Evolutionary conservation across 345 rosid species (phyloP), one percentile per base, ranked within the genome.

Genomic region (Populus nigra): DNA sequence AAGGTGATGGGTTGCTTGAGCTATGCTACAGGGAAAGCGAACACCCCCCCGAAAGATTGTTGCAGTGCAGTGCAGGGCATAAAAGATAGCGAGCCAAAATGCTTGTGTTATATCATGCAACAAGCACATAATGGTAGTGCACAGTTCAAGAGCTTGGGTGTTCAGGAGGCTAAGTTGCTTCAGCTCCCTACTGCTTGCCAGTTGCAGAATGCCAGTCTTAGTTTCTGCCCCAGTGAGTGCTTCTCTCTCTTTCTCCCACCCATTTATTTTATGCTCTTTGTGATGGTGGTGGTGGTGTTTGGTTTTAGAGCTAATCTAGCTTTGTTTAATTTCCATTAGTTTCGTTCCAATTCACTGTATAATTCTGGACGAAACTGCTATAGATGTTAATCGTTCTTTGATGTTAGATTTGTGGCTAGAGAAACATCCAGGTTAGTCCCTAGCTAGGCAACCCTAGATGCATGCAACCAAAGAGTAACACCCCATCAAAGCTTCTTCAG

Each of bases 161-260:
- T 96, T 16, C 93, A 86, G 78, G 91, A 87, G 78, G 82, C 75
- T 41, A 90, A 84, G 73, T 82, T 96, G 39, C 84, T 96, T 77
- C 92, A 89, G 85, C 97, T 96, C 57, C 97, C 99, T 18, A 74
- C 91, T 49, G 90, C 89, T 73, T 96, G 99, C 79, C 84, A 90
- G 81, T 35, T 96, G 71, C 81, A 85, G 25, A 94, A 94, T 81
- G 88, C 94, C 39, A 91, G 89, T 82, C 33, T 89, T 83, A 73
- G 79, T 63, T 67, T 86, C 12, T 94, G 98, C 81, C 97, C 97
- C 16, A 85, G 98, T 94, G 62, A 77, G 90, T 80, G 18, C 18
- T 45, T 49, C 7, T 15, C 39, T 10, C 18, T 68, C 35, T 31
- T 50, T 25, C 17, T 50, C 15, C 18, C 5, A 4, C 7, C 50